Conservation (phyloP, 2,329 filamentous ascomycete species). For the Fusarium sp. region DNA sequence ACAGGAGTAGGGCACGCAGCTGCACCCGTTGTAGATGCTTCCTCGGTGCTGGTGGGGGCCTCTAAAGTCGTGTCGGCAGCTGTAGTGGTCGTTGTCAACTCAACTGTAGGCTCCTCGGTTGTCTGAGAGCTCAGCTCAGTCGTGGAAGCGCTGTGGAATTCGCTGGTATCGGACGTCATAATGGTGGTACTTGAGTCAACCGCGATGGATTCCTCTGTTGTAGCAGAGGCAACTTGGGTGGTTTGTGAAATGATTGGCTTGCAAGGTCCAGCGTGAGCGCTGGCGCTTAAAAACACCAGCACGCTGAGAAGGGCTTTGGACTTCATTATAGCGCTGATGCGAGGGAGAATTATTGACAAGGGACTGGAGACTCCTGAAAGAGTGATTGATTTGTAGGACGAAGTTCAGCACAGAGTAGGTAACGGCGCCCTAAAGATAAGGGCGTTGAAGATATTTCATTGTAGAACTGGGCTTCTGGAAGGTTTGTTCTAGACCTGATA, state of each 20-base stretch:
- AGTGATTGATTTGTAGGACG: background rate
- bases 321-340: background rate
- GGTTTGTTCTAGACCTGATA: background rate
- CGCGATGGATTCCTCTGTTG: background rate
- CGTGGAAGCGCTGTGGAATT: background rate
- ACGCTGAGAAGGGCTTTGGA: background rate
- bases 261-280: constrained; percentile 4
- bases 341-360: accelerated
- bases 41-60: background rate
- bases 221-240: background rate
- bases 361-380: background rate
- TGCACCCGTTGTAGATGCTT: background rate
- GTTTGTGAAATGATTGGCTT: constrained; percentile 1
- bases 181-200: background rate
- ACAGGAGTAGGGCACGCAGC: background rate
- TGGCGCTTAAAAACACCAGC: background rate
- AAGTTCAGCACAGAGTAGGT: background rate
- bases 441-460: background rate
- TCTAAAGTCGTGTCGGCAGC: background rate
- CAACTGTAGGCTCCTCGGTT: background rate
- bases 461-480: background rate
- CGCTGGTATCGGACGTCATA: background rate
- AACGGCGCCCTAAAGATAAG: background rate
- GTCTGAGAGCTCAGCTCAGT: background rate
- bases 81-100: background rate